phyloP scores from a whole-genome alignment of 805 yeast genomes.

The Myxozyma nipponensis region DNA sequence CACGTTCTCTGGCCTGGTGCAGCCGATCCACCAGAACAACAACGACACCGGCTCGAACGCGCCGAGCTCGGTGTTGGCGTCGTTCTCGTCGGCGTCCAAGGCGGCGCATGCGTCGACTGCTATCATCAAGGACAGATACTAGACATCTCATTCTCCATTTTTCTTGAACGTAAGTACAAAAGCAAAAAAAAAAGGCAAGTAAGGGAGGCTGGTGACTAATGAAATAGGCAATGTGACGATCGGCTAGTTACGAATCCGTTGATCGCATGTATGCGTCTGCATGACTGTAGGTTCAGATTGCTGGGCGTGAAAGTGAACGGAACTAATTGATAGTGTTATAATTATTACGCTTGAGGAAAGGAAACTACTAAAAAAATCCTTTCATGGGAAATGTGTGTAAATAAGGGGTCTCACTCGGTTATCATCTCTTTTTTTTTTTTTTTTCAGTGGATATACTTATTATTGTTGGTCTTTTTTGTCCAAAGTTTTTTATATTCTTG shows the following conservation, averaged over 20 bases:
- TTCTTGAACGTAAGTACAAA: background rate
- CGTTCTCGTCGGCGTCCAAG: slow-evolving; percentile 20
- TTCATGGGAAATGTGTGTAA: background rate
- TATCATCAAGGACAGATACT: background rate
- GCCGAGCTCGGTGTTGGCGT: slow-evolving; percentile 47
- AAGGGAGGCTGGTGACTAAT: too few relatives aligned
- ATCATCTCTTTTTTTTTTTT: background rate
- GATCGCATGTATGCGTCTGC: too few relatives aligned
- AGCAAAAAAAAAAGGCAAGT: too few relatives aligned
- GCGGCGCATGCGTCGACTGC: slow-evolving; percentile 20
- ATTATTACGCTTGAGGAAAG: too few relatives aligned
- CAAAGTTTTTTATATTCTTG: background rate
- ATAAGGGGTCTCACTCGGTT: background rate
- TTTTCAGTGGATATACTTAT: background rate
- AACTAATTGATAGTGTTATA: too few relatives aligned
- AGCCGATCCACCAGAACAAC: slow-evolving; percentile 76
- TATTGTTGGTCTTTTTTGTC: background rate
- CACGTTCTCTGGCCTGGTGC: slow-evolving; percentile 62
- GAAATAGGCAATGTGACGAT: too few relatives aligned
- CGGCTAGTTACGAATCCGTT: too few relatives aligned
- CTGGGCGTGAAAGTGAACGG: too few relatives aligned
- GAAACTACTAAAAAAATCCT: background rate
- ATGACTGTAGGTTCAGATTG: too few relatives aligned
- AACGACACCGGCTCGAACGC: slow-evolving; percentile 73
- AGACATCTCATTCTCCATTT: background rate